Conservation (phyloP, 2,329 filamentous ascomycete genomes). For the Trichoderma koningiopsis region DNA sequence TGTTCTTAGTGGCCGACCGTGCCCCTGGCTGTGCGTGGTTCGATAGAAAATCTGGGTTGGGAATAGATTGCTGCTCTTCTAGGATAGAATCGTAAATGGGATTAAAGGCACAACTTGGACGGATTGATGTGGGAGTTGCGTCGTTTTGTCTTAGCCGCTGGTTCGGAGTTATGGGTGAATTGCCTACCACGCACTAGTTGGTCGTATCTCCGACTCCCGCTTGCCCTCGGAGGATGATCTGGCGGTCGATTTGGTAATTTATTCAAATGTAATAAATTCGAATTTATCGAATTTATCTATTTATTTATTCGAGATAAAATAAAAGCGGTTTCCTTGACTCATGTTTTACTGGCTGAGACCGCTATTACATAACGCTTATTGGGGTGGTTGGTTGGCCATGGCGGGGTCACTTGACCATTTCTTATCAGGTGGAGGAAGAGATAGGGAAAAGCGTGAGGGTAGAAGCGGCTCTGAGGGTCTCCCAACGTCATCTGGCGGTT, state of each 20-base stretch:
- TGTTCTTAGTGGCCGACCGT: background rate
- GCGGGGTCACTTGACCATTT: constrained; percentile 15
- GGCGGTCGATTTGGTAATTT: background rate
- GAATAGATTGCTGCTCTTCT: constrained; percentile 25
- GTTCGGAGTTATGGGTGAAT: constrained; percentile 19
- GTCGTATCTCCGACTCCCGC: constrained; percentile 23
- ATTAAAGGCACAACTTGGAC: constrained; percentile 16
- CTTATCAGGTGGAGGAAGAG: constrained; percentile 17
- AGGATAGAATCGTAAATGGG: constrained; percentile 23
- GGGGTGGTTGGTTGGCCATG: background rate
- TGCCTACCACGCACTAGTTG: constrained; percentile 23
- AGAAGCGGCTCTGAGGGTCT: constrained; percentile 18
- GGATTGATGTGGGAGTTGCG: constrained; percentile 24
- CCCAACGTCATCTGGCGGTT: constrained; percentile 15
- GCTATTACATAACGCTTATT: constrained; percentile 24
- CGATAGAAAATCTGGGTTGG: constrained; percentile 5
- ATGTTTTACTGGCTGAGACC: constrained; percentile 7
- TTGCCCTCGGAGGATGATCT: constrained; percentile 16
- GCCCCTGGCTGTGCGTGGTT: background rate
- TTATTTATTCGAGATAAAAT: constrained; percentile 2
- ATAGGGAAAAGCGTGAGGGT: constrained; percentile 7
- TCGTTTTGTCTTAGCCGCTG: constrained; percentile 23
- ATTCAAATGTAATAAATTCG: background rate
- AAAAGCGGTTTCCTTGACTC: constrained; percentile 23
- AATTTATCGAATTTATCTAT: constrained; percentile 22